Conservation (phyloP, 2,329 filamentous ascomycete species). For the Tolypocladium cylindrosporum region DNA sequence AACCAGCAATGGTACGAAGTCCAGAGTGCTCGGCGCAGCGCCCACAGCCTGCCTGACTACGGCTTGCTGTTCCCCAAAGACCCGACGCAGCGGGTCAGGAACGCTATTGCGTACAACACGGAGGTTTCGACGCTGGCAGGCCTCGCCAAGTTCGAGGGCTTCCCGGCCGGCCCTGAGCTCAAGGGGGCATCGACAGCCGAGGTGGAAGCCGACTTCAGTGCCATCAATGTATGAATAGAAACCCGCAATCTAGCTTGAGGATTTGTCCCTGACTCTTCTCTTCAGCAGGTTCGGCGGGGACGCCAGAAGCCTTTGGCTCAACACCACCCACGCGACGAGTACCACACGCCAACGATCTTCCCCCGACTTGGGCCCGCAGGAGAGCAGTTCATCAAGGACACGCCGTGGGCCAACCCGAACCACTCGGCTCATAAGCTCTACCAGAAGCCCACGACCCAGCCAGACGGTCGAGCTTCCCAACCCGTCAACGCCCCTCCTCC, state of each 20-base stretch:
- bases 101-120: constrained; percentile 86
- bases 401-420: constrained; percentile 86
- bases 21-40: constrained; percentile 76
- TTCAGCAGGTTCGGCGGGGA: constrained; percentile 22
- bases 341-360: constrained; percentile 30
- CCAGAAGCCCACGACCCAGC: constrained; percentile 22
- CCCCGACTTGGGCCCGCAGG: constrained; percentile 55
- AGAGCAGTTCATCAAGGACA: constrained; percentile 81
- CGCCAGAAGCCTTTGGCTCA: constrained; percentile 27
- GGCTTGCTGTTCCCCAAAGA: constrained; percentile 71
- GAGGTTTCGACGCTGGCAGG: constrained; percentile 89
- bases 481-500: constrained; percentile 8
- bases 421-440: constrained; percentile 55
- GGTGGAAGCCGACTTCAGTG: constrained; percentile 76
- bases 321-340: constrained; percentile 28
- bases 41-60: constrained; percentile 72
- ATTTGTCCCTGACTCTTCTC: constrained; percentile 10
- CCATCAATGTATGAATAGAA: constrained; percentile 59
- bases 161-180: constrained; percentile 88
- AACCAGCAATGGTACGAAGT: constrained; percentile 90
- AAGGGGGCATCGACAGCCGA: constrained; percentile 61
- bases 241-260: constrained; percentile 1
- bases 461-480: constrained; percentile 11
- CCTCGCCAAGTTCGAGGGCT: constrained; percentile 89
- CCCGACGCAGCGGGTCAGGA: constrained; percentile 65